Conservation (phyloP, 2,329 filamentous ascomycete genomes). For the Arthroderma sp. region DNA sequence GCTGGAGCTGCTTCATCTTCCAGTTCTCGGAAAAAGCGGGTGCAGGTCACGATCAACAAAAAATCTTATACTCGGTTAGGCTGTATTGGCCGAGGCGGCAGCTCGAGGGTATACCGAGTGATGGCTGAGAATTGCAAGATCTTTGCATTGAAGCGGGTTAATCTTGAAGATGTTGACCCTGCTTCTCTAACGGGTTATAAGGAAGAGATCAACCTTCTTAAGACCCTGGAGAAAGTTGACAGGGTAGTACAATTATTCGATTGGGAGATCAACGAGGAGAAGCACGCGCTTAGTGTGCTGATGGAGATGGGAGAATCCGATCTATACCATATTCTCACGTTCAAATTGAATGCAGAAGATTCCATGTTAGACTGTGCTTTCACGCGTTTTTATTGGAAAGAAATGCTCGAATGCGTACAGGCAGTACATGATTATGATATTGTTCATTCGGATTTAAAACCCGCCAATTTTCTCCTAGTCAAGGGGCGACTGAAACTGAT, state of each 20-base stretch:
- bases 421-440: constrained; percentile 83
- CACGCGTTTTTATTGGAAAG: constrained; percentile 96
- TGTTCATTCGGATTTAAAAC: constrained; percentile 93
- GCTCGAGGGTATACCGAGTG: constrained; percentile 86
- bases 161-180: constrained; percentile 80
- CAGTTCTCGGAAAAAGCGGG: constrained; percentile 61
- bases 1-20: constrained; percentile 66
- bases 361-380: constrained; percentile 76
- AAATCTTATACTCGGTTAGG: constrained; percentile 83
- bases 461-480: constrained; percentile 90
- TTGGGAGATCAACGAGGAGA: constrained; percentile 86
- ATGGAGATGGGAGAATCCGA: constrained; percentile 98
- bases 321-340: constrained; percentile 69
- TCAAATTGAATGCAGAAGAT: constrained; percentile 56
- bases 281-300: constrained; percentile 74
- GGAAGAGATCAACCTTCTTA: constrained; percentile 85
- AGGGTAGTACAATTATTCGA: constrained; percentile 84
- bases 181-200: constrained; percentile 73
- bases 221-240: constrained; percentile 69
- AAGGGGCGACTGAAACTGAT: constrained; percentile 87
- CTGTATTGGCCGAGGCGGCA: constrained; percentile 81
- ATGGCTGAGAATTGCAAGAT: constrained; percentile 95
- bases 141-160: constrained; percentile 85
- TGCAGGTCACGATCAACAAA: constrained; percentile 77
- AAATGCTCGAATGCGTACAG: constrained; percentile 93